phyloP scores from a whole-genome alignment of 1,139 yeast genomes.

The Sugiyamaella sp. region DNA sequence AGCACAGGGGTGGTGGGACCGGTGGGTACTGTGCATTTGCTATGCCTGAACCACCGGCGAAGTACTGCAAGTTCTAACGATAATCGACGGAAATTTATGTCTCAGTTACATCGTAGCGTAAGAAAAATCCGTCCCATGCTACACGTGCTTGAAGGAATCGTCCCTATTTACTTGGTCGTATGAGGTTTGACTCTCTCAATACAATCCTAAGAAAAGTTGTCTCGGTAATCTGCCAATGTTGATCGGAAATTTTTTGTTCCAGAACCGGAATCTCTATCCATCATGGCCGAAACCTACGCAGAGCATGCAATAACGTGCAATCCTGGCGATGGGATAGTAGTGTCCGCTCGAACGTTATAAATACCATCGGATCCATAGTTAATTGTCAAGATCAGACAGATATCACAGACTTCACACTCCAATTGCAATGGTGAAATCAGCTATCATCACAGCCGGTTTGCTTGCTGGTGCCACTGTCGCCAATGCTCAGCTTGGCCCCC shows the following conservation, averaged over 20 bases:
- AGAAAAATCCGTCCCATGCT: background rate
- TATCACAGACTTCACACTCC: too few relatives aligned
- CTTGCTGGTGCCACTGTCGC: constrained; percentile 7
- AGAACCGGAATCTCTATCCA: too few relatives aligned
- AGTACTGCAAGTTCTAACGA: background rate
- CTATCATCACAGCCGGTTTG: background rate
- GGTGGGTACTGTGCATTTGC: too few relatives aligned
- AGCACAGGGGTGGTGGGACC: too few relatives aligned
- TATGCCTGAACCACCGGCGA: too few relatives aligned
- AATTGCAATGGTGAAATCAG: constrained; percentile 1
- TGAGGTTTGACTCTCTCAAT: background rate
- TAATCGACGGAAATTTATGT: background rate
- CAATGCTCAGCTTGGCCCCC: constrained; percentile 9
- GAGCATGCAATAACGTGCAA: too few relatives aligned
- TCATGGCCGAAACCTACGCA: too few relatives aligned
- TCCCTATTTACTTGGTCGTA: background rate
- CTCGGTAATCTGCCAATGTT: too few relatives aligned
- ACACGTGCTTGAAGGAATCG: background rate
- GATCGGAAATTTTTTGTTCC: background rate
- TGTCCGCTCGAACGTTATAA: background rate
- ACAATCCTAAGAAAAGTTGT: too few relatives aligned
- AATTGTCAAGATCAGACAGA: too few relatives aligned
- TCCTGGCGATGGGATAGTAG: too few relatives aligned
- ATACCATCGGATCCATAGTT: too few relatives aligned
- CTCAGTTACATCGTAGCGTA: background rate